Evolutionary conservation across 495 filamentous ascomycete species (phyloP), one percentile per base, ranked within the genome.

Genomic region (Terfezia claveryi): DNA sequence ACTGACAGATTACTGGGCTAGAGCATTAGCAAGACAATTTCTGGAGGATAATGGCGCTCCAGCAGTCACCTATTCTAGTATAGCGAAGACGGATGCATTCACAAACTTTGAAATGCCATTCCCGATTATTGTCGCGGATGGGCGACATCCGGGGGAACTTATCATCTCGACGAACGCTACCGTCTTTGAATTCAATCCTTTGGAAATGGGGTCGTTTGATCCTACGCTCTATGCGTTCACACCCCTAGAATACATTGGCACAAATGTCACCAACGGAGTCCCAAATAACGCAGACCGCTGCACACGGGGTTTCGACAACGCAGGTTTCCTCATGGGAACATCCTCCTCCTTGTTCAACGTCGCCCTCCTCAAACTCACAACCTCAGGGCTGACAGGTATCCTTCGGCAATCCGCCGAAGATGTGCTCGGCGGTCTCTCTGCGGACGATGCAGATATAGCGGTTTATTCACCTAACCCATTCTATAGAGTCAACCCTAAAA

Each of bases 321-420:
- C 73, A 49, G 87, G 86, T 23, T 96, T 75, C 65, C 69, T 94
- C 37, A 87, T 93, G 76, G 91, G 89, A 37, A 94, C 88, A 0
- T 88, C 82, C n/a, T 85, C 81, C 17, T 81, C 81, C 10, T 75
- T 95, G 37, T 95, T 96, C 79, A 95, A 96, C 69, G 73, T 73
- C 10, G 62, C 66, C 23, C 64, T 88, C 4, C 79, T 81, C 0
- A 55, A 69, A 11, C 55, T 74, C 38, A 16, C 55, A 63, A 80
- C 37, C 65, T 74, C 17, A 67, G 73, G 81, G 17, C 56, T 87
- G 57, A 60, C 53, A 8, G 60, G 67, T n/a, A 59, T 91, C 51
- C 70, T 91, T 8, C 49, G 57, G 2, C 56, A 63, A 20, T 57
- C 93, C 37, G 74, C 76, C 51, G 51, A 73, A 7, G 63, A 72